These are phyloP conservation scores for Fraxinus latifolia DNA, from an alignment of 305 asterid genomes.

Conservation along the genomic window DNA sequence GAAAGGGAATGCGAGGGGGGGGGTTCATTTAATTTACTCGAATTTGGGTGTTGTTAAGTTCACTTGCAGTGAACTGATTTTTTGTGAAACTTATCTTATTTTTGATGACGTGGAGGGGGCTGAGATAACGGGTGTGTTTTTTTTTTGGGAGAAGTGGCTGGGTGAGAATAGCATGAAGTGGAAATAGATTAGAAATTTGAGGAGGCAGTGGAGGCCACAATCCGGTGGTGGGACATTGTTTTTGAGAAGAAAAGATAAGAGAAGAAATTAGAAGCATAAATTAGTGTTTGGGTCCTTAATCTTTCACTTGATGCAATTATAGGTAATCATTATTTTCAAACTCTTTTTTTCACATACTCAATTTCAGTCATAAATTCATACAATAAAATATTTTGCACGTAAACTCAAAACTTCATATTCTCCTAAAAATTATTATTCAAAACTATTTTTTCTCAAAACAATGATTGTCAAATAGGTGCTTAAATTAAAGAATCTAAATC, in stretches of 20 bases:
- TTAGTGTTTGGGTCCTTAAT: background rate
- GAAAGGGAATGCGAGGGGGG: background rate
- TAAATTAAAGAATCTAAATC: background rate
- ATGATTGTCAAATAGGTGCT: background rate
- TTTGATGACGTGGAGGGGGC: background rate
- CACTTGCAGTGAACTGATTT: background rate
- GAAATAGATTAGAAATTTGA: background rate
- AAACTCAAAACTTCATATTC: too few relatives aligned
- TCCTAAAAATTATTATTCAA: too few relatives aligned
- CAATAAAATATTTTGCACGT: too few relatives aligned
- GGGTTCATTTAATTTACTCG: background rate
- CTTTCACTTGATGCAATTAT: background rate
- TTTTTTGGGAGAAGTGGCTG: background rate
- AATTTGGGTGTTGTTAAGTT: background rate
- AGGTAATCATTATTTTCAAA: background rate
- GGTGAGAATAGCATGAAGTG: background rate
- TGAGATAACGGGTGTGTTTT: background rate
- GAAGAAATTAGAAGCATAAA: background rate
- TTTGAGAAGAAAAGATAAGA: background rate
- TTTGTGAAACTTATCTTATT: background rate
- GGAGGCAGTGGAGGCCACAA: background rate
- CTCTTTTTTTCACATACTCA: too few relatives aligned
- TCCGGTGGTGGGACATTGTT: background rate
- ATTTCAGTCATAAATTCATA: too few relatives aligned
- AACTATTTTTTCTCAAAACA: too few relatives aligned